Base-by-base conservation (phyloP, 2,329 filamentous ascomycete genomes). In the Tolypocladium capitatum region DNA sequence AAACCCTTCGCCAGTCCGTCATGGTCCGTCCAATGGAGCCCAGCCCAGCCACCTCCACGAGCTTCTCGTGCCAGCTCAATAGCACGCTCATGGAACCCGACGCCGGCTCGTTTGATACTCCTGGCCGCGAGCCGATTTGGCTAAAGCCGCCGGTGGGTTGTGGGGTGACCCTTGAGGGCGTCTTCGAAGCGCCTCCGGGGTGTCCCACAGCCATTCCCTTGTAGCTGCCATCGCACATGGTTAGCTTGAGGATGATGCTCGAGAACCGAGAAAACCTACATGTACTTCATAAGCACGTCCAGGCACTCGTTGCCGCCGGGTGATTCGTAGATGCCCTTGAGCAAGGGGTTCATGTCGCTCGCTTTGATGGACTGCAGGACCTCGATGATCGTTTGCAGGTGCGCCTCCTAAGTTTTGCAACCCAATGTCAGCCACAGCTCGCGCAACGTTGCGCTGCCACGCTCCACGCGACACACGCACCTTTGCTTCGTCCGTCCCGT, bases 1-100 rank as follows among this genome's bases (percentile, higher is more conserved):
- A 65, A 48, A 65, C 91, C 58, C 85, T 92, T 61, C 92, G 83
- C 72, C 91, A 86, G 73, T 98, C 92, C 38, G 88, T 92, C 90
- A 98, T 96, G 55, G 88, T 88, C 58, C 92, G 80, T 53, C 89
- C 86, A 68, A 98, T 92, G 65, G 86, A 88, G 41, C 92, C 92
- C 56, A 89, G 74, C 24, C 92, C 92, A 34, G 89, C 87, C 60
- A 96, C 82, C 60, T 98, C 92, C 5, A 97, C 88, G 52, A 96
- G 78, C 77, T 96, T 98, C 74, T 98, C 92, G 64, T 98, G 92
- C 92, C 92, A 98, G 68, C 89, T 96, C 56, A 98, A 72, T 63
- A 98, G 67, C 46, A 98, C 92, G 63, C 92, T 97, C 92, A 97
- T 97, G 47, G 84, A 85, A 49, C 89, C 83, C 33, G 87, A 86